phyloP scores from a whole-genome alignment of 768 basidiomycete genomes.

The Mycena indigotica region DNA sequence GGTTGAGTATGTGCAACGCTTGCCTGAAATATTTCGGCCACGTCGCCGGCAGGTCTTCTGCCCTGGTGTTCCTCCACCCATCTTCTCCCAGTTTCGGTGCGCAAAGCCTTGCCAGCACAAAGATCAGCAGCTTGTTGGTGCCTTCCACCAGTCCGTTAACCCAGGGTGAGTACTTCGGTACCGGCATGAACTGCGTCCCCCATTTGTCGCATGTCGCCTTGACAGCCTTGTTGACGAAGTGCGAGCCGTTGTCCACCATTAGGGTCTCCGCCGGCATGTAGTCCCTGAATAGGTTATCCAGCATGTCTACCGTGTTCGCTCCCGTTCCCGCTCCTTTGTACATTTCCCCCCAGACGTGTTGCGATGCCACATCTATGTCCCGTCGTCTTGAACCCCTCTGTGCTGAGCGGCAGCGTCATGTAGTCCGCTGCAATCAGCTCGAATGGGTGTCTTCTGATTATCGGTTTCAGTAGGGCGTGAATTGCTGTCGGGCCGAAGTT shows the following conservation, averaged over 20 bases:
- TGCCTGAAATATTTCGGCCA: conserved; percentile 30
- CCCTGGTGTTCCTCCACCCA: neutral
- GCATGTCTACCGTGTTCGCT: conserved; percentile 4
- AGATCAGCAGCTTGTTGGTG: conserved; percentile 26
- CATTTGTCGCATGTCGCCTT: conserved; percentile 23
- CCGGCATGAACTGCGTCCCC: conserved; percentile 24
- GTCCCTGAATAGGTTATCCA: conserved; percentile 4
- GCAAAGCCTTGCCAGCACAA: conserved; percentile 21
- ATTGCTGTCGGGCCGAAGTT: neutral
- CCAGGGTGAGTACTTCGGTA: conserved; percentile 18
- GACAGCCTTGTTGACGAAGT: conserved; percentile 26
- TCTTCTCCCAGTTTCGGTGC: conserved; percentile 25
- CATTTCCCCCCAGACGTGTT: conserved; percentile 1
- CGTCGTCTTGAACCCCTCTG: neutral
- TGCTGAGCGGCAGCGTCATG: neutral
- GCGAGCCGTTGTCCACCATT: conserved; percentile 33
- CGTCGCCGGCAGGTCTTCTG: conserved; percentile 15
- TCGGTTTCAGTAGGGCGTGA: neutral
- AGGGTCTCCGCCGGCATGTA: conserved; percentile 23
- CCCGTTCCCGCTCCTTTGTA: conserved; percentile 1
- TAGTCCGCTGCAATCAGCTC: neutral
- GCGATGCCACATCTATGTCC: conserved; percentile 2
- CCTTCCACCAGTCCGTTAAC: conserved; percentile 33
- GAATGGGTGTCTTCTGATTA: neutral
- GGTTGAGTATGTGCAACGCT: conserved; percentile 7